Evolutionary conservation across 805 yeast genomes (phyloP).

Genomic region (Tetrapisispora iriomotensis): DNA sequence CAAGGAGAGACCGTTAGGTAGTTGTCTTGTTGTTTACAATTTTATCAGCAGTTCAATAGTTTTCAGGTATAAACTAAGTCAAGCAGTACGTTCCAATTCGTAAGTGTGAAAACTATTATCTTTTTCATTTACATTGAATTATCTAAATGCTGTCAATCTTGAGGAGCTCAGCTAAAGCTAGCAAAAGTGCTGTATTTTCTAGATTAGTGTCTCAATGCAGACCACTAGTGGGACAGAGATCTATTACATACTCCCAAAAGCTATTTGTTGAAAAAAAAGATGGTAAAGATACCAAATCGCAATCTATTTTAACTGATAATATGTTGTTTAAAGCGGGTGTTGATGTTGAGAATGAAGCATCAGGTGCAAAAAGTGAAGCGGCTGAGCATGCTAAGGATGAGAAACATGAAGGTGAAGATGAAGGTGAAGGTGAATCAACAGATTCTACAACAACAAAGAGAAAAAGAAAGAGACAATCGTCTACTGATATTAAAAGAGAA

Average conservation of each 20-base stretch:
- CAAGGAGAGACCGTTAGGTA: too few species aligned
- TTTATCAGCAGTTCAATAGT: too few species aligned
- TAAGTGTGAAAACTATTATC: too few species aligned
- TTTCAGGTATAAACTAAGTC: too few species aligned
- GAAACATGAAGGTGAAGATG: constrained; percentile 10
- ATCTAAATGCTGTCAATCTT: constrained; percentile 1
- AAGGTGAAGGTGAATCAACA: constrained; percentile 13
- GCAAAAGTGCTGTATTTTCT: background rate
- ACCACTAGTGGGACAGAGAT: background rate
- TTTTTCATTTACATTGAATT: too few species aligned
- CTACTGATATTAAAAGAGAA: constrained; percentile 76
- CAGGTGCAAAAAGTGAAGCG: too few species aligned
- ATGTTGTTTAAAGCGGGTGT: constrained; percentile 77
- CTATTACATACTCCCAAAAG: background rate
- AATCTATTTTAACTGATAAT: constrained; percentile 70
- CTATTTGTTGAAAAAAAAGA: background rate
- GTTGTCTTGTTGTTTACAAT: too few species aligned
- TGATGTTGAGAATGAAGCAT: too few species aligned
- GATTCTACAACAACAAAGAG: constrained; percentile 16
- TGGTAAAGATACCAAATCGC: background rate
- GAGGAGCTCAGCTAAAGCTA: background rate
- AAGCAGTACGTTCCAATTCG: too few species aligned
- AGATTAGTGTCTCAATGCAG: background rate
- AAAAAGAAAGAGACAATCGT: constrained; percentile 50
- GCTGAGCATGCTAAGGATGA: too few species aligned